Evolutionary conservation across 2,329 filamentous ascomycete species (phyloP).

Genomic region (Sclerotinia sclerotiorum): DNA sequence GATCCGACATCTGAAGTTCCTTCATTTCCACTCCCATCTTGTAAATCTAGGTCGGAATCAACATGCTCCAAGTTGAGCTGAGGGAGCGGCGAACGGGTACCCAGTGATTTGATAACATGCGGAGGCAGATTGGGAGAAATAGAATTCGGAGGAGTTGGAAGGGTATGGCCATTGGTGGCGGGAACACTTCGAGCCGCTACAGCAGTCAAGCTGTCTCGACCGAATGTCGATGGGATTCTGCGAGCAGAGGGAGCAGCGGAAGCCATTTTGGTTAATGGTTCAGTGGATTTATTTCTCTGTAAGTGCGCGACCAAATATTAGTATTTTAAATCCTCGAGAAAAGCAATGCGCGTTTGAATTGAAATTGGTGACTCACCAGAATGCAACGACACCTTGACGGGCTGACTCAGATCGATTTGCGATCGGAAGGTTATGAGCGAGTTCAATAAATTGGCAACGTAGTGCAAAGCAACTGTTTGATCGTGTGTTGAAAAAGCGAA

Average conservation of each 20-base stretch:
- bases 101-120: constrained; percentile 71
- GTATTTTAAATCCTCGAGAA: constrained; percentile 24
- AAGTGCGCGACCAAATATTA: constrained; percentile 37
- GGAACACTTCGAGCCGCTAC: constrained; percentile 66
- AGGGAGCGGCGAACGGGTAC: constrained; percentile 41
- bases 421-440: constrained; percentile 38
- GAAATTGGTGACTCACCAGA: constrained; percentile 17
- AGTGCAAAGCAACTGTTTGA: constrained; percentile 33
- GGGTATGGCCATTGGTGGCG: constrained; percentile 54
- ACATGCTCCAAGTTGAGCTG: constrained; percentile 57
- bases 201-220: constrained; percentile 71
- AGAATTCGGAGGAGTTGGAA: constrained; percentile 92
- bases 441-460: constrained; percentile 32
- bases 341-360: constrained; percentile 27
- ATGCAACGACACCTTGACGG: constrained; percentile 13
- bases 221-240: constrained; percentile 61
- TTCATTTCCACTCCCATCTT: constrained; percentile 49
- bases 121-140: constrained; percentile 86
- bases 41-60: constrained; percentile 85
- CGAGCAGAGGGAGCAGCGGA: constrained; percentile 62
- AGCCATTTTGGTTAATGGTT: constrained; percentile 53
- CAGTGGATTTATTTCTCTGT: constrained; percentile 39
- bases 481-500: constrained; percentile 29
- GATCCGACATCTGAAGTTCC: constrained; percentile 33
- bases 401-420: constrained; percentile 41